Conservation (phyloP, 352 stramenopile species). For the Thraustochytrium sp. region DNA sequence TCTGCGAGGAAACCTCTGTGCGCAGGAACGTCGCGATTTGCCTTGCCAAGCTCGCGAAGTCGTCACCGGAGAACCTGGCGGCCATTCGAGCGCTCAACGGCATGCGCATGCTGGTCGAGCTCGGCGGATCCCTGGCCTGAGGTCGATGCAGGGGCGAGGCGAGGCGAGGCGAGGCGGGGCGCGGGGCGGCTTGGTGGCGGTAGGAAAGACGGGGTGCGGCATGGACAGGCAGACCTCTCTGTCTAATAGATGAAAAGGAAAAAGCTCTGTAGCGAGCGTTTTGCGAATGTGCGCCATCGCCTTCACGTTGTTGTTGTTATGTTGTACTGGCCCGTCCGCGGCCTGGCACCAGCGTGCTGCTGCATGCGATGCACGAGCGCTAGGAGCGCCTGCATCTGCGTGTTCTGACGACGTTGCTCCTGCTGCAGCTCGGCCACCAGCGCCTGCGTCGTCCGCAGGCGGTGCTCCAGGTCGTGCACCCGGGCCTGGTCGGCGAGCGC, state of each 20-base stretch:
- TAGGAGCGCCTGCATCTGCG: not conserved
- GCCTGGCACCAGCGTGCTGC: too few species aligned
- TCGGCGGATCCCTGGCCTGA: not conserved
- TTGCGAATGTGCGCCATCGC: too few species aligned
- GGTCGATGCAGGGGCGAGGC: too few species aligned
- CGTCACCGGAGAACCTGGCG: not conserved
- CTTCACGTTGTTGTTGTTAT: not conserved
- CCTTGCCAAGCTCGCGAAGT: conserved; percentile 24
- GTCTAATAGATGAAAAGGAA: too few species aligned
- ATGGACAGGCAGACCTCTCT: too few species aligned
- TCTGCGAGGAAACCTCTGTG: not conserved
- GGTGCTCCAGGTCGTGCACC: not conserved
- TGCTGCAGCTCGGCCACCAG: not conserved
- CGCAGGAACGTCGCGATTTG: conserved; percentile 21
- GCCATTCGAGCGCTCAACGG: not conserved
- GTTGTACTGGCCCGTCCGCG: too few species aligned
- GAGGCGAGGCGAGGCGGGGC: not conserved
- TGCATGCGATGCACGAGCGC: not conserved
- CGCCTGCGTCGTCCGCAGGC: not conserved
- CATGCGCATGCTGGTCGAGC: conserved; percentile 26
- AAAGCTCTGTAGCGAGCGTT: too few species aligned
- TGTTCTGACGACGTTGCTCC: not conserved
- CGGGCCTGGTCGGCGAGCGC: not conserved
- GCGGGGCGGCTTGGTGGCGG: not conserved
- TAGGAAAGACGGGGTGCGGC: too few species aligned